Conservation (phyloP, 164 flowering plant genomes). For the Chloranthus sessilifolius region DNA sequence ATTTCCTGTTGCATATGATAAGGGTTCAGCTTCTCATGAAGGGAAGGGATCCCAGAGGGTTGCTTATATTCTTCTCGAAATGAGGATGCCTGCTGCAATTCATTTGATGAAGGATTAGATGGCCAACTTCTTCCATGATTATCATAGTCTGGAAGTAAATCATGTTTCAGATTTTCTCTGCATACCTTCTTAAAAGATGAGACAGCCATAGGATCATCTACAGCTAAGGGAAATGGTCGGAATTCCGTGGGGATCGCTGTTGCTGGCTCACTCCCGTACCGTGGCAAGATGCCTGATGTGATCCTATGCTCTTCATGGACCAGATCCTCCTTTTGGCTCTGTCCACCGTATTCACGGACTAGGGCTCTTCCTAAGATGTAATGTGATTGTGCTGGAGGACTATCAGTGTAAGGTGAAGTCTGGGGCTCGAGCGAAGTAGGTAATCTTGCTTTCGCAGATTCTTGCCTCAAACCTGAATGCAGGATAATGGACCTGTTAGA, state of each 20-base stretch:
- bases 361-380: constrained; percentile 8
- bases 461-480: constrained; percentile 35
- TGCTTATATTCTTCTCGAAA: neutral
- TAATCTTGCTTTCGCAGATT: constrained; percentile 11
- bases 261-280: neutral
- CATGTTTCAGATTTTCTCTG: constrained; percentile 13
- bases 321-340: constrained; percentile 16
- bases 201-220: constrained; percentile 7
- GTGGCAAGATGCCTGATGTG: too few species aligned
- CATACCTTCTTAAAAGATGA: constrained; percentile 17
- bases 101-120: neutral
- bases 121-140: constrained; percentile 1
- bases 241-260: neutral
- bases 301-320: constrained; percentile 14
- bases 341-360: constrained; percentile 16
- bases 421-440: constrained; percentile 14
- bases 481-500: constrained; percentile 24
- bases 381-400: constrained; percentile 7
- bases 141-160: constrained; percentile 4
- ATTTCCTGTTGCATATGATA: neutral
- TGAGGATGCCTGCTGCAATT: neutral
- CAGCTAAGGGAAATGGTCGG: constrained; percentile 8
- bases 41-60: constrained; percentile 10
- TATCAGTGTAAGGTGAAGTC: constrained; percentile 7
- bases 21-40: constrained; percentile 11